Evolutionary conservation across 2,329 filamentous ascomycete species (phyloP), one percentile per base, ranked within the genome.

Genomic region (Trichothecium roseum): DNA sequence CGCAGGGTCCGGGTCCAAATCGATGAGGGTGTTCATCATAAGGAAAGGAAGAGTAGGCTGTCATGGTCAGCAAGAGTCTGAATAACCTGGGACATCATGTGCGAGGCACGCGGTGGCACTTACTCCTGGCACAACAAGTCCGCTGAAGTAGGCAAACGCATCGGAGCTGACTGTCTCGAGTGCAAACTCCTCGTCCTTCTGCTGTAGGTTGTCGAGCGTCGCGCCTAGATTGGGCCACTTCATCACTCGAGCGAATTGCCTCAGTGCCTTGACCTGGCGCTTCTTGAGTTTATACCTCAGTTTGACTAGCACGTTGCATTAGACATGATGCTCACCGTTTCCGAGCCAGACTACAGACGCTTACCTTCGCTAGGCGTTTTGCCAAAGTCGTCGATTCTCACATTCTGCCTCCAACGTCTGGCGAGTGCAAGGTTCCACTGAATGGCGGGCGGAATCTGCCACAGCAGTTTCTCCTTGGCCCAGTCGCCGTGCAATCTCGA

Each of bases 11-110:
- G 76, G 75, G 47, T 86, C 81, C 45, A 83, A 74, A 52, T 86
- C 82, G 43, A 86, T 77, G 30, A 87, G 65, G 4, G 81, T 73
- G 51, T 85, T 86, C 79, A 87, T 86, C 31, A 84, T 75, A 27
- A 85, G 68, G 57, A 82, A 87, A 3, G 81, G 79, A 31, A 84
- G 74, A 0, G 73, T 77, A 4, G 68, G 60, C 68, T 72, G 40
- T 28, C 24, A 9, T 4, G 17, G n/a, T 32, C 14, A 29, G 34
- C 42, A 29, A 45, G 35, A n/a, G 17, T 29, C 34, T 27, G 8
- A 18, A 14, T 6, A 29, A 16, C 5, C 28, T 29, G 6, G 5
- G n/a, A 29, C 13, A 27, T n/a, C 28, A 29, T 29, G 5, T n/a
- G 26, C 6, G 10, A 34, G 14, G 8, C 9, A 5, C n/a, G n/a